Evolutionary conservation across 371 early-diverging fungal genomes (phyloP).

Genomic region (Rhizopus stolonifer): DNA sequence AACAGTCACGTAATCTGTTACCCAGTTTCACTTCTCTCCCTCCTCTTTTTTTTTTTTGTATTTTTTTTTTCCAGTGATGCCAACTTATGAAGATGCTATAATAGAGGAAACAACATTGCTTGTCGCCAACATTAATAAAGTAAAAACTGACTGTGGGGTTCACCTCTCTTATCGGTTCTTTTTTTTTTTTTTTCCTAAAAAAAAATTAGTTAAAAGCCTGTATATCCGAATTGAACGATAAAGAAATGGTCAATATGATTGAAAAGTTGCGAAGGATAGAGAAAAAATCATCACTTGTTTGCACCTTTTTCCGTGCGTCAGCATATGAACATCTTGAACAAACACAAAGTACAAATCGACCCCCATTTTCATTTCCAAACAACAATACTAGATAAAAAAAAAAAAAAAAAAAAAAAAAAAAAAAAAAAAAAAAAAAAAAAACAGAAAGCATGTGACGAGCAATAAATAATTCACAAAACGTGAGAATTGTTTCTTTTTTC

Average conservation of each 20-base stretch:
- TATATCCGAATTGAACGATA: conserved; percentile 37
- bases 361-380: background rate
- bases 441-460: background rate
- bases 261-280: conserved; percentile 48
- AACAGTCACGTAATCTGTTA: background rate
- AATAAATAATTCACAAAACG: too few species aligned
- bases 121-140: conserved; percentile 38
- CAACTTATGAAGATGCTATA: conserved; percentile 42
- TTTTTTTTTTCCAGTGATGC: conserved; percentile 19
- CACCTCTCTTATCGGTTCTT: background rate
- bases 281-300: conserved; percentile 45
- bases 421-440: background rate
- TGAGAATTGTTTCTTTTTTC: too few species aligned
- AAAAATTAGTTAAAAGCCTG: conserved; percentile 39
- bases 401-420: too few species aligned
- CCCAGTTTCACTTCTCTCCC: background rate
- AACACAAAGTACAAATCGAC: background rate
- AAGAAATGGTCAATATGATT: conserved; percentile 32
- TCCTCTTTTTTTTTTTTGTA: conserved; percentile 1
- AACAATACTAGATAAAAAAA: too few species aligned
- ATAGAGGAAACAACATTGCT: conserved; percentile 33
- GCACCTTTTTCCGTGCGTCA: conserved; percentile 51
- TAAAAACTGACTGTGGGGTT: background rate
- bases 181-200: background rate
- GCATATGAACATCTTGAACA: conserved; percentile 6